Evolutionary conservation across 441 rosid species (phyloP).

Genomic region (Pelargonium australe): DNA sequence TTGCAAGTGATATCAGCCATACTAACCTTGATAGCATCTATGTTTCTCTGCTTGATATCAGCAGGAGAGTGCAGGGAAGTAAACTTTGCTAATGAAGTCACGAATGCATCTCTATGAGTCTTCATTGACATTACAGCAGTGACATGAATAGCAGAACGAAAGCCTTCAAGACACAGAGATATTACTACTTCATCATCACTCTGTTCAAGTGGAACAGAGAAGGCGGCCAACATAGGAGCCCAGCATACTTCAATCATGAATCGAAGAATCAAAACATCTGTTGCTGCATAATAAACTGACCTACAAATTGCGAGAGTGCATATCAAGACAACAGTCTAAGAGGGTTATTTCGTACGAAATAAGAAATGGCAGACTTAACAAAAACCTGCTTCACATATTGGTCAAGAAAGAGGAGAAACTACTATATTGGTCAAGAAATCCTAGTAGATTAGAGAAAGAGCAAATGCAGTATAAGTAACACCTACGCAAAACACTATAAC

Average conservation of each 20-base stretch:
- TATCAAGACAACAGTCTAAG: conserved; percentile 20
- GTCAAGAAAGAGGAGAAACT: neutral
- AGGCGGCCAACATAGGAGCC: conserved; percentile 99
- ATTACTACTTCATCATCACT: conserved; percentile 82
- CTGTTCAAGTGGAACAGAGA: conserved; percentile 97
- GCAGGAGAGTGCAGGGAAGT: conserved; percentile 98
- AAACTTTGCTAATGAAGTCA: conserved; percentile 95
- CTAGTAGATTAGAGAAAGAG: neutral
- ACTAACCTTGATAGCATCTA: conserved; percentile 88
- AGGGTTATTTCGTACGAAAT: conserved; percentile 1
- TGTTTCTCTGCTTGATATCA: conserved; percentile 87
- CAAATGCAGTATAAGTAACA: neutral
- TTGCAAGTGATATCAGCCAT: conserved; percentile 2
- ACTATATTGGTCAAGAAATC: neutral
- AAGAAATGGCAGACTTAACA: neutral
- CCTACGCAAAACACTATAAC: neutral
- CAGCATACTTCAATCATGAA: conserved; percentile 99
- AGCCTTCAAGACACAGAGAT: conserved; percentile 86
- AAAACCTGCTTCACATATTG: neutral
- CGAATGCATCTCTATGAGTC: conserved; percentile 99
- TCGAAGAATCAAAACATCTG: conserved; percentile 87
- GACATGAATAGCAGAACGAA: conserved; percentile 87
- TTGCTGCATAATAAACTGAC: conserved; percentile 95
- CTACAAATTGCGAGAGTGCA: conserved; percentile 46
- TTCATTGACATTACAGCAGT: conserved; percentile 98